These are phyloP conservation scores for Nicotiana rustica DNA, from an alignment of 305 asterid species.

Conservation along the genomic window DNA sequence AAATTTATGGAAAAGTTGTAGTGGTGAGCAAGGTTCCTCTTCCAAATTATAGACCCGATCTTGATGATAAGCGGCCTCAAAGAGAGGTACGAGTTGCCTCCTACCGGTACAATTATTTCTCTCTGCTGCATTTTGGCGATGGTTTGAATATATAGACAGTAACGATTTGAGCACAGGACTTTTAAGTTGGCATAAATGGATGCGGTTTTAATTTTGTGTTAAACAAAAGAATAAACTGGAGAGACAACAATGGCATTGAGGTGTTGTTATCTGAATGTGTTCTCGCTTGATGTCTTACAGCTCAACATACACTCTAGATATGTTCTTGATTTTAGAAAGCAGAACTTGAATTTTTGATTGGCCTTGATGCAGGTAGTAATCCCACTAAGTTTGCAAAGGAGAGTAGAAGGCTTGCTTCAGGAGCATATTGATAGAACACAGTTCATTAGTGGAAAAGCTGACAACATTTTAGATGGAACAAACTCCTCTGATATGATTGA, in stretches of 20 bases:
- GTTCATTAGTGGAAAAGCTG: constrained; percentile 54
- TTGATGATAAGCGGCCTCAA: constrained; percentile 97
- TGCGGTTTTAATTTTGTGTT: constrained; percentile 15
- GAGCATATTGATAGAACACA: constrained; percentile 89
- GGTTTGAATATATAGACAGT: background rate
- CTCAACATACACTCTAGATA: constrained; percentile 35
- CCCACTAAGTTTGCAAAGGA: constrained; percentile 95
- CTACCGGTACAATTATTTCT: constrained; percentile 15
- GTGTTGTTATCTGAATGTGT: constrained; percentile 22
- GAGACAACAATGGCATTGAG: background rate
- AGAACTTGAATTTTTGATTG: constrained; percentile 36
- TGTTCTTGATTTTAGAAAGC: constrained; percentile 2
- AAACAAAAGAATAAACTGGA: background rate
- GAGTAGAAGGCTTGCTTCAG: constrained; percentile 97
- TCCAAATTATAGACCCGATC: constrained; percentile 95
- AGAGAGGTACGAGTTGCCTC: constrained; percentile 69
- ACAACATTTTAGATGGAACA: constrained; percentile 45
- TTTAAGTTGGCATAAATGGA: constrained; percentile 3
- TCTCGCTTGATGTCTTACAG: constrained; percentile 26
- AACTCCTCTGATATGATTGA: constrained; percentile 49
- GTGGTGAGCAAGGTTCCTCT: constrained; percentile 95
- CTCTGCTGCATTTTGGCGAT: background rate
- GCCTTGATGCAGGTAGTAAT: constrained; percentile 73
- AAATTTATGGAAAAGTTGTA: constrained; percentile 84
- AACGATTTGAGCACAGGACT: background rate